Base-by-base conservation (phyloP, 2,329 filamentous ascomycete species). In the Aspergillus fumigatiaffinis region DNA sequence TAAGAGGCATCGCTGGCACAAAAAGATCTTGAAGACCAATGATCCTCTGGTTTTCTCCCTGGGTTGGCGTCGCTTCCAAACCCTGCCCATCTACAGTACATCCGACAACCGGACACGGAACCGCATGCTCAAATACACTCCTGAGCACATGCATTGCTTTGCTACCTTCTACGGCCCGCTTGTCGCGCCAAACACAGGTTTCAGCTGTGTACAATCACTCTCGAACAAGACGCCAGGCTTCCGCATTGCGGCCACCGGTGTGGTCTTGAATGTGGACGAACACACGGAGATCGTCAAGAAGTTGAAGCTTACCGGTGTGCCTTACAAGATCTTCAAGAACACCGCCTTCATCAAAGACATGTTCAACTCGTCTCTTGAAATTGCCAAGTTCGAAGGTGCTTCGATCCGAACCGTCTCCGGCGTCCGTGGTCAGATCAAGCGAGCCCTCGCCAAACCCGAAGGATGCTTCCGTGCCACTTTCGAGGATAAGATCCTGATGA, bases 261-360 rank as follows among this genome's bases (percentile, higher is more conserved):
- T 94, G 1, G 91, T 99, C 4, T 80, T 97, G 62, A 92, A 88
- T 69, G 94, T 99, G 21, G 94, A 99, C 72, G 92, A 97, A 77
- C 91, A 89, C 44, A 92, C 91, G 3, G 94, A 99, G 73, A 97
- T 99, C 63, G 94, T 99, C 75, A 99, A 99, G 84, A 99, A 99
- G 82, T 87, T 99, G 71, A 99, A 99, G 76, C 84, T 99, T 51
- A 97, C 92, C 0, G 94, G 94, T 59, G 83, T 86, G 50, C 92
- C 94, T 1, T 95, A 94, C 83, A 97, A 97, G 79, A 95, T 97
- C 76, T 97, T 95, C 85, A 96, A 96, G 77, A 99, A 99, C 79
- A 99, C 94, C 0, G 92, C 94, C 42, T 99, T 99, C 73, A 92
- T 99, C 78, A 95, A 94, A 75, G 91, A 96, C 77, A 99, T 99